These are phyloP conservation scores for Candida argentea DNA, from an alignment of 805 yeast genomes.

Conservation along the genomic window DNA sequence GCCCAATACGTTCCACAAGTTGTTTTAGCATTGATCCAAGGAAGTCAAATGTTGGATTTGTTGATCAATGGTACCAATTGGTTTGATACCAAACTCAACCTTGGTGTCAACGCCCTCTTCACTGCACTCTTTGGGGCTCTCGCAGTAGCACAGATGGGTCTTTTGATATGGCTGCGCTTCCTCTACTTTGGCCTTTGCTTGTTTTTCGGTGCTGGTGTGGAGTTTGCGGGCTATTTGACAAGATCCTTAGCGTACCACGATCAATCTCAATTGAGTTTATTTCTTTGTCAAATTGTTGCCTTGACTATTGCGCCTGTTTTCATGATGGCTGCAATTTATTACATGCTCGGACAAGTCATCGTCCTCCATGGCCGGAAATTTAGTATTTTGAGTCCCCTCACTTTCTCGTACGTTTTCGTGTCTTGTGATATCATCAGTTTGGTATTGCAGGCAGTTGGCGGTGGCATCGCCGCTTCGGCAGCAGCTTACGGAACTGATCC, in stretches of 20 bases:
- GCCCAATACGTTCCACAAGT: slow-evolving; percentile 11
- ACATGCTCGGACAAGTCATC: slow-evolving; percentile 54
- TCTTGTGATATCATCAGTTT: slow-evolving; percentile 55
- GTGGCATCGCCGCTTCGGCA: slow-evolving; percentile 50
- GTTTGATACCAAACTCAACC: slow-evolving; percentile 34
- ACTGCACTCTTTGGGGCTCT: slow-evolving; percentile 39
- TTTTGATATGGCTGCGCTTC: slow-evolving; percentile 38
- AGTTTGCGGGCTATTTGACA: slow-evolving; percentile 59
- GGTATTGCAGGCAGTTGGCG: slow-evolving; percentile 65
- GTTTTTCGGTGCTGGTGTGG: slow-evolving; percentile 46
- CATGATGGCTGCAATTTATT: slow-evolving; percentile 77
- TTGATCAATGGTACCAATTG: slow-evolving; percentile 11
- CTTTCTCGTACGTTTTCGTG: slow-evolving; percentile 56
- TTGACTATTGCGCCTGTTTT: slow-evolving; percentile 77
- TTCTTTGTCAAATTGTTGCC: slow-evolving; percentile 54
- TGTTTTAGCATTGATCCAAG: slow-evolving; percentile 10
- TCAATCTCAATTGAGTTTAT: slow-evolving; percentile 26
- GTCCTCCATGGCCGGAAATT: slow-evolving; percentile 39
- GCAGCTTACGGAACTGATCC: slow-evolving; percentile 15
- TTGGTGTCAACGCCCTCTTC: slow-evolving; percentile 50
- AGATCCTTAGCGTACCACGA: slow-evolving; percentile 36
- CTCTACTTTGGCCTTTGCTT: slow-evolving; percentile 60
- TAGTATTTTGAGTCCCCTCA: slow-evolving; percentile 45
- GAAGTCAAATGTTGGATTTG: slow-evolving; percentile 10
- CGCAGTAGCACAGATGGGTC: slow-evolving; percentile 8